phyloP scores from a whole-genome alignment of 176 grass and related monocot species.

The Typha latifolia region DNA sequence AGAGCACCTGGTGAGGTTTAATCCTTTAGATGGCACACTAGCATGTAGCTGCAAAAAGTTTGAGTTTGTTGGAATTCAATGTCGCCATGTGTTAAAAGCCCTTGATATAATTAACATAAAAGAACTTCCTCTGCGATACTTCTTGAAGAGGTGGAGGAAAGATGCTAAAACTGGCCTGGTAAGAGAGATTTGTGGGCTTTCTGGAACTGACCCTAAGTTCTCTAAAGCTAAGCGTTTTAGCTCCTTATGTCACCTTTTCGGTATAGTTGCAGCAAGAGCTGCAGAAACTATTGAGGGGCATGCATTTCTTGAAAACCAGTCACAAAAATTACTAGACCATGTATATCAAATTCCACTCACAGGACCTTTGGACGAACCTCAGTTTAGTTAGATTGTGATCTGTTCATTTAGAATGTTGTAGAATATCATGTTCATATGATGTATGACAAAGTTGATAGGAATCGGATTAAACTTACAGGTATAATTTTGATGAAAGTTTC shows the following conservation, averaged over 20 bases:
- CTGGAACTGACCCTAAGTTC: too few species aligned
- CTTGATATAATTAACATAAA: constrained; percentile 44
- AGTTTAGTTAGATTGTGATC: neutral
- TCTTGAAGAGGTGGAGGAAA: constrained; percentile 45
- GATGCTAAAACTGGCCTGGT: constrained; percentile 13
- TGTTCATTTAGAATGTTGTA: neutral
- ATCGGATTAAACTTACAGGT: neutral
- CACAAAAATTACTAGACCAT: too few species aligned
- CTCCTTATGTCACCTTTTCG: too few species aligned
- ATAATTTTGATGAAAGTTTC: too few species aligned
- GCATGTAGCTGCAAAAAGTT: constrained; percentile 38
- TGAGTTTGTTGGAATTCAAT: constrained; percentile 29
- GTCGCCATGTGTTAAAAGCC: constrained; percentile 38
- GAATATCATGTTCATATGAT: neutral
- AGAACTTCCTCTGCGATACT: constrained; percentile 22
- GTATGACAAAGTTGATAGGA: neutral
- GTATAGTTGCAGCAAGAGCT: too few species aligned
- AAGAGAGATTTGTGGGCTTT: too few species aligned
- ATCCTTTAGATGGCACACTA: constrained; percentile 20
- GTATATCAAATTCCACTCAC: too few species aligned
- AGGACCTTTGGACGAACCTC: too few species aligned
- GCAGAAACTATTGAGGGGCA: too few species aligned
- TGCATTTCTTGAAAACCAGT: too few species aligned
- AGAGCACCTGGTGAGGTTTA: constrained; percentile 24
- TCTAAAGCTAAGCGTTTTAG: too few species aligned